phyloP scores from a whole-genome alignment of 2,329 filamentous ascomycete species.

The Thermothelomyces thermophilus region DNA sequence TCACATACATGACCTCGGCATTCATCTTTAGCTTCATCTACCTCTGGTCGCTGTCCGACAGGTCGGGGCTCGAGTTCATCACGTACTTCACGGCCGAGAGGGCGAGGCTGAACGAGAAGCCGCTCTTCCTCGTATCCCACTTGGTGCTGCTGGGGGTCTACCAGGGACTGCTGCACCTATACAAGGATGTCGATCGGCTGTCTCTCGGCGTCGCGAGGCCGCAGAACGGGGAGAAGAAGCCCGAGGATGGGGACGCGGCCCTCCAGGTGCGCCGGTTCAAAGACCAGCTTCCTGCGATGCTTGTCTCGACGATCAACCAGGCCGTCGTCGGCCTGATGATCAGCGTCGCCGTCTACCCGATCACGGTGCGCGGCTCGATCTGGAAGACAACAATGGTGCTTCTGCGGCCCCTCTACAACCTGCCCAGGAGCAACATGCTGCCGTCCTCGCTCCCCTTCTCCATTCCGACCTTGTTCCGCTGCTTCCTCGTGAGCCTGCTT shows the following conservation, averaged over 20 bases:
- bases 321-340: slow-evolving; percentile 36
- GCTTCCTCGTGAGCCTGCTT: slow-evolving; percentile 56
- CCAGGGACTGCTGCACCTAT: slow-evolving; percentile 66
- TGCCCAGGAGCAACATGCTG: slow-evolving; percentile 64
- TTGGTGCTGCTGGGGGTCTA: slow-evolving; percentile 60
- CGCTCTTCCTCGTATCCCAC: slow-evolving; percentile 70
- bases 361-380: slow-evolving; percentile 53
- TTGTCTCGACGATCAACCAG: slow-evolving; percentile 35
- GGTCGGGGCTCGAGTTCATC: slow-evolving; percentile 64
- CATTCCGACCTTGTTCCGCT: slow-evolving; percentile 49
- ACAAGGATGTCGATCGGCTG: slow-evolving; percentile 66
- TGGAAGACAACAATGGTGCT: slow-evolving; percentile 67
- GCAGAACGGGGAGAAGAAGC: slow-evolving; percentile 14
- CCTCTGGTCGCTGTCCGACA: slow-evolving; percentile 59
- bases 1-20: slow-evolving; percentile 72
- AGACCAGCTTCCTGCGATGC: slow-evolving; percentile 35
- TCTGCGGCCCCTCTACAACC: slow-evolving; percentile 65
- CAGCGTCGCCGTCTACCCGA: slow-evolving; percentile 53
- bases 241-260: slow-evolving; percentile 21
- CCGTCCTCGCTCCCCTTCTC: slow-evolving; percentile 53
- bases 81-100: slow-evolving; percentile 65
- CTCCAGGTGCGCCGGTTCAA: slow-evolving; percentile 33
- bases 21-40: slow-evolving; percentile 76
- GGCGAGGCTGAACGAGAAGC: slow-evolving; percentile 74
- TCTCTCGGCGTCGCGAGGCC: slow-evolving; percentile 36